Base-by-base conservation (phyloP, 495 filamentous ascomycete genomes). In the Mytilinidion resinicola region DNA sequence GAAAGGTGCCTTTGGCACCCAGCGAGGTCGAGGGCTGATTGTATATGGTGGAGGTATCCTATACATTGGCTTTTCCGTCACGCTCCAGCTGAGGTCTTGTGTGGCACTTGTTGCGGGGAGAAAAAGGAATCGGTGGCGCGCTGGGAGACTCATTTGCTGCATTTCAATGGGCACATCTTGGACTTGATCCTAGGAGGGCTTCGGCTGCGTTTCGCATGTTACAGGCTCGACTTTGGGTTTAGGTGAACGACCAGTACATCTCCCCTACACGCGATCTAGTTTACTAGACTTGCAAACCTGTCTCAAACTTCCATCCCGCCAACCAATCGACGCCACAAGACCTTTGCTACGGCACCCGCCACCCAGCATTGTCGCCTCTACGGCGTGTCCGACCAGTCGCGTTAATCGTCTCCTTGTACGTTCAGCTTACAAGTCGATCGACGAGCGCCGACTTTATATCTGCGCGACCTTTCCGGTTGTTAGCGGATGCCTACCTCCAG, bases 361-460 rank as follows among this genome's bases (percentile, higher is more conserved):
- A 60, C 37, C 44, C 19, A 60, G 57, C 63, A 61, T 19, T 51
- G 64, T 64, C 66, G 58, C 64, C 48, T 56, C 20, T 17, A 14
- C 7, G 60, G 56, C 59, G 35, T 70, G 59, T 69, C 70, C 60
- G 66, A 61, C 65, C 68, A 72, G 66, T 64, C 68, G 64, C 64
- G 66, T 69, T 54, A 72, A 72, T 72, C 62, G 65, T 67, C 66
- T 67, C 66, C 57, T 48, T 54, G 39, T 63, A 60, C 49, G 64
- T 59, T 59, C 44, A 58, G 54, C 56, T 44, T 62, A 55, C 44
- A 59, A 37, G 50, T 67, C 60, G 59, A 67, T 69, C 50, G 68
- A 65, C 64, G 66, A 71, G 64, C 70, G 70, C 69, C 67, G 63
- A 66, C 36, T 44, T 33, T 56, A 49, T 25, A 30, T 57, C 53